phyloP scores from a whole-genome alignment of 441 rosid species.

The Monsonia emarginata region DNA sequence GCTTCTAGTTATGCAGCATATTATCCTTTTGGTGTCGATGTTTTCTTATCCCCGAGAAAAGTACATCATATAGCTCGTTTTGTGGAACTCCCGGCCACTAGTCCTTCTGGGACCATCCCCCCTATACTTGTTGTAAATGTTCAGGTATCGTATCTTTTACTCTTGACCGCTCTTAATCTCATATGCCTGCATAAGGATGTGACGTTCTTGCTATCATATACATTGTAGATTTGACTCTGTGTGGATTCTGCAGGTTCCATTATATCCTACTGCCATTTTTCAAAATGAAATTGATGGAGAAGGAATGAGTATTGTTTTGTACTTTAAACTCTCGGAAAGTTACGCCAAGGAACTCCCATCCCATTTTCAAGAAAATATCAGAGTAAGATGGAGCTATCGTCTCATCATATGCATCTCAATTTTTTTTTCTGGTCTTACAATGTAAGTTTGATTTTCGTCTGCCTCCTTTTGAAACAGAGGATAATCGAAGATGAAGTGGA shows the following conservation, averaged over 20 bases:
- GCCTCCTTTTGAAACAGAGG: slow-evolving; percentile 34
- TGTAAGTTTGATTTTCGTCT: no score
- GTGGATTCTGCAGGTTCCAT: slow-evolving; percentile 45
- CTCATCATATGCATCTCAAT: no score
- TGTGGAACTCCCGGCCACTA: slow-evolving; percentile 58
- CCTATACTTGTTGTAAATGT: slow-evolving; percentile 73
- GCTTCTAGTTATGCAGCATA: slow-evolving; percentile 66
- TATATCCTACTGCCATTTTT: slow-evolving; percentile 60
- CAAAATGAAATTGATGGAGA: slow-evolving; percentile 77
- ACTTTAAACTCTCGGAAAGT: slow-evolving; percentile 69
- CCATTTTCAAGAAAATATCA: slow-evolving; percentile 62
- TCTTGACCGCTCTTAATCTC: neutral
- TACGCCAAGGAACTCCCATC: slow-evolving; percentile 51
- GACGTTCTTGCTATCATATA: no score
- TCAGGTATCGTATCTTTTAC: slow-evolving; percentile 43
- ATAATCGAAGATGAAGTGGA: slow-evolving; percentile 68
- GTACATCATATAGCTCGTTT: slow-evolving; percentile 62
- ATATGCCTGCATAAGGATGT: no score
- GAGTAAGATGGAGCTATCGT: slow-evolving; percentile 31
- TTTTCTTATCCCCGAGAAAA: slow-evolving; percentile 60
- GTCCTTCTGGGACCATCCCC: slow-evolving; percentile 49
- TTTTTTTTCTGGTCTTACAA: no score
- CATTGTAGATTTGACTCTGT: no score
- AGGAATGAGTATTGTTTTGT: slow-evolving; percentile 71
- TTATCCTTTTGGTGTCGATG: slow-evolving; percentile 84